Base-by-base conservation (phyloP, 495 filamentous ascomycete species). In the Collariella sp. region DNA sequence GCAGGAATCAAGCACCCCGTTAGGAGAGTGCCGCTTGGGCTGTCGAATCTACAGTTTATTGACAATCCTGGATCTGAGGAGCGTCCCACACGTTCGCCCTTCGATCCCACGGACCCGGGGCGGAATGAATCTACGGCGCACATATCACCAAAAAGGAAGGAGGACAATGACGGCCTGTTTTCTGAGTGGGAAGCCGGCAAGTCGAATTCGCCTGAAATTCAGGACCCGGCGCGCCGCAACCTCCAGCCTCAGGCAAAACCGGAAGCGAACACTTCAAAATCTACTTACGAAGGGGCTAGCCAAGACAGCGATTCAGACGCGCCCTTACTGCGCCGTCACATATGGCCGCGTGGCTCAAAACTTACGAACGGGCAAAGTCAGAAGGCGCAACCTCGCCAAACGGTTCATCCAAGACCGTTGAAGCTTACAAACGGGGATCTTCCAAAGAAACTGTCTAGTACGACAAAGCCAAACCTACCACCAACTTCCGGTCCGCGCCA, bases 21-120 rank as follows among this genome's bases (percentile, higher is more conserved):
- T 23, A 42, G 47, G 34, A 39, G 3, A 12, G 19, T 56, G 23
- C 46, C 57, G 2, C 40, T 41, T 3, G 20, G 26, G 15, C 11
- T 50, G 16, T 39, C 46, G 16, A 55, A 15, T 7, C 34, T 59
- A 35, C 46, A 26, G 6, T 50, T 56, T 19, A 46, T 55, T 7
- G 54, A 39, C 13, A 29, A 26, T 2, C 42, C 46, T n/a, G n/a
- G n/a, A n/a, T n/a, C n/a, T 3, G 33, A 11, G 12, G 33, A 53
- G 7, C 3, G 11, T 26, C 6, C 10, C 18, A n/a, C 43, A 10
- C 42, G 43, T 1, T 24, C 34, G 5, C 33, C 35, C 7, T 24
- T 29, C 12, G 44, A 54, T 12, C 34, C 39, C 19, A 23, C 43
- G 13, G 23, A 19, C 23, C 33, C 16, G 3, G 43, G 34, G 7